Evolutionary conservation across 2,329 filamentous ascomycete species (phyloP).

Genomic region (Penicillium sp.): DNA sequence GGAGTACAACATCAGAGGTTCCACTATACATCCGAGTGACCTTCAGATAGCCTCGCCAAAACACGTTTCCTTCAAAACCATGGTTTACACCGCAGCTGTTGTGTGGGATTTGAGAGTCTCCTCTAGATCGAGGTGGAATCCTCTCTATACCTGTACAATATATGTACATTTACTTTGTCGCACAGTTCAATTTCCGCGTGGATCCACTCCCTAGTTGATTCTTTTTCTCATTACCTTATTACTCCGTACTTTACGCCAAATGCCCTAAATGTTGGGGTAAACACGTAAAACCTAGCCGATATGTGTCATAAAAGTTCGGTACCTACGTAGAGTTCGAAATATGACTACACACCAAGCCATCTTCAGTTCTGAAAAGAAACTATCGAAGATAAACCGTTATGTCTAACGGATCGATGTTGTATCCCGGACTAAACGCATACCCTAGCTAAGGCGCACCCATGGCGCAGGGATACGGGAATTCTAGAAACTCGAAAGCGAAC

Average conservation of each 20-base stretch:
- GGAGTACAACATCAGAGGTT: background rate
- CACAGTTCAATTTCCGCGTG: background rate
- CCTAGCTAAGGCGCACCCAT: background rate
- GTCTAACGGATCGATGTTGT: background rate
- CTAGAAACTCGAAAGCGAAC: conserved; percentile 5
- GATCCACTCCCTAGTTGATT: background rate
- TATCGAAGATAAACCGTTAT: background rate
- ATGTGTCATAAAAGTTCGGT: background rate
- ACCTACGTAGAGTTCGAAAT: background rate
- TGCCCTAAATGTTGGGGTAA: conserved; percentile 1
- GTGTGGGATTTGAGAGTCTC: background rate
- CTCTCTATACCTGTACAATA: background rate
- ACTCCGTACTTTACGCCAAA: background rate
- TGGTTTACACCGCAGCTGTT: background rate
- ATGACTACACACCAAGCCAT: background rate
- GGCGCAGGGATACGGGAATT: conserved; percentile 4
- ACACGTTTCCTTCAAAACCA: conserved; percentile 4
- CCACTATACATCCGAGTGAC: background rate
- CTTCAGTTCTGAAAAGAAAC: background rate
- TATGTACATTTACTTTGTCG: background rate
- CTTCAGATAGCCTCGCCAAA: background rate
- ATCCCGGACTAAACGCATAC: conserved; percentile 11
- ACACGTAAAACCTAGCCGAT: background rate
- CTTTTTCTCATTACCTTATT: too few relatives aligned
- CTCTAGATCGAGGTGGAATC: background rate